Evolutionary conservation across 345 rosid species (phyloP).

Genomic region (Populus alba): DNA sequence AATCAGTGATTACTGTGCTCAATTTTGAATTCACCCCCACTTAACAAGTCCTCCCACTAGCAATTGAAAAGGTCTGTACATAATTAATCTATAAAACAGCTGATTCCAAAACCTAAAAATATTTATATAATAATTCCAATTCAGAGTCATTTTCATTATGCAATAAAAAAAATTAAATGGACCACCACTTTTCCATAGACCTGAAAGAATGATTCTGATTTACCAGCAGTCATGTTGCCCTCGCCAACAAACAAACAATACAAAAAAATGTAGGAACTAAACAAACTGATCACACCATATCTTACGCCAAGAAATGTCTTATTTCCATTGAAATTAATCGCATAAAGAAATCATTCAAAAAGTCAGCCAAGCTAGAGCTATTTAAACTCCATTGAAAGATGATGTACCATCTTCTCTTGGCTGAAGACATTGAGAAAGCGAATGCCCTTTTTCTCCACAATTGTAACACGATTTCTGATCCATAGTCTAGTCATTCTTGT

Average conservation of each 20-base stretch:
- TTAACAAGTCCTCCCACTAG: neutral
- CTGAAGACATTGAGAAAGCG: conserved; percentile 65
- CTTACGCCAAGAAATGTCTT: neutral
- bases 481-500: conserved; percentile 49
- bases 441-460: conserved; percentile 81
- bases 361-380: neutral
- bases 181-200: neutral
- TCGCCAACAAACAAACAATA: neutral
- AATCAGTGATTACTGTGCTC: neutral
- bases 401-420: conserved; percentile 74
- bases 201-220: neutral
- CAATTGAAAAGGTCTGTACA: neutral
- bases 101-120: no score
- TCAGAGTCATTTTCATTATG: neutral
- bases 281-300: neutral
- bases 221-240: neutral
- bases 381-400: neutral
- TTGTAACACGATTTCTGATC: conserved; percentile 75
- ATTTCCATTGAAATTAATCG: neutral
- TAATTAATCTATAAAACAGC: neutral
- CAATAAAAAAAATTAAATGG: neutral
- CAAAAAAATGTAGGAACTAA: neutral
- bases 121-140: neutral
- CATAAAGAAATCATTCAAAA: neutral
- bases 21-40: neutral